Evolutionary conservation across 2,329 filamentous ascomycete genomes (phyloP), one percentile per base, ranked within the genome.

Genomic region (Neonectria punicea): DNA sequence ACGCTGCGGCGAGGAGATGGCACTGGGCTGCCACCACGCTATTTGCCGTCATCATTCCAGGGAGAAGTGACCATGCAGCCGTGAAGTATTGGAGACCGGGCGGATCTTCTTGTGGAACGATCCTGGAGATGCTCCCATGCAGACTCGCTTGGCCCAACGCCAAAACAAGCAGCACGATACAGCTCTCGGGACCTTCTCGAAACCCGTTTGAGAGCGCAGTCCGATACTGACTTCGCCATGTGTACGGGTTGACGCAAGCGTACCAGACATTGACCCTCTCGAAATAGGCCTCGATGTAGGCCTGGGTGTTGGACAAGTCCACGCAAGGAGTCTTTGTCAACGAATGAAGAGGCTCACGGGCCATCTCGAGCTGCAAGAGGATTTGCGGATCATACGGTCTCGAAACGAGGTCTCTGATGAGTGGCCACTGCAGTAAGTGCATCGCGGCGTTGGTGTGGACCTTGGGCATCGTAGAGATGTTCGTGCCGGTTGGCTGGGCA

Each of bases 381-480:
- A 93, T 91, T 75, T 94, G 91, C 3, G 92, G 92, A 73, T 94
- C 92, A 77, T 94, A 94, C 3, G 90, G 91, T 36, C 89, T 86
- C 30, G 91, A 91, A 9, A 95, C 91, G 22, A 96, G 82, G 74
- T 94, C 90, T 53, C 91, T 87, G 70, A 95, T 94, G 69, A 94
- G 83, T 13, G 92, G 93, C 88, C 92, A 94, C 73, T 94, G 92
- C 6, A 95, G 82, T 20, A 95, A 82, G 76, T 95, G 90, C 70
- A 94, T 81, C 1, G 92, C 92, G 6, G 92, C 92, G 64, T 93
- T 95, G 0, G 92, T 94, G 78, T 95, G 93, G 16, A 91, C 85
- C 78, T 93, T 94, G 22, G 93, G 93, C 92, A 95, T 95, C 28
- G 91, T 93, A 3, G 92, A 94, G 69, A 95, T 93, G 77, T 93